A percentile compares a stretch with the other conserved stretches of the same genome.
These are phyloP conservation scores for Imleria badia DNA, from an alignment of 768 basidiomycete genomes.

Conservation along the genomic window DNA sequence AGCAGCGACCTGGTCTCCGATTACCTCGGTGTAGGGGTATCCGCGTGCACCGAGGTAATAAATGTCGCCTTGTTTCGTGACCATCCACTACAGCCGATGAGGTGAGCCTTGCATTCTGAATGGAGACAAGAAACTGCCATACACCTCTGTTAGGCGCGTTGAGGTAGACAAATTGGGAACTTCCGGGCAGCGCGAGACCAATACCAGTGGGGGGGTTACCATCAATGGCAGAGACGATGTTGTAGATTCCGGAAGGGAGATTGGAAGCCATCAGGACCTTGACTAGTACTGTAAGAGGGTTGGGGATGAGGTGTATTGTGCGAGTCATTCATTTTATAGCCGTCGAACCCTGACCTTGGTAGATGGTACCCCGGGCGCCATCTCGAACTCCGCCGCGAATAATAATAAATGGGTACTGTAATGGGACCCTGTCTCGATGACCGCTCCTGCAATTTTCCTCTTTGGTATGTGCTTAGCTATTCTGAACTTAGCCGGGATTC, in stretches of 20 bases:
- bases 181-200: no score
- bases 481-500: no score
- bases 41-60: not conserved
- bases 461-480: no score
- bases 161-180: not conserved
- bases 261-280: not conserved
- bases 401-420: no score
- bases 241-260: rapidly evolving
- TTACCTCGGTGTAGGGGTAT: not conserved
- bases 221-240: not conserved
- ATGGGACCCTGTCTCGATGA: no score
- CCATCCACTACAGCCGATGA: not conserved
- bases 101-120: not conserved
- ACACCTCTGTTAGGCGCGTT: not conserved
- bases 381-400: no score
- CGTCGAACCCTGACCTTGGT: not conserved
- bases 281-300: not conserved
- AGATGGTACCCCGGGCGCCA: not conserved
- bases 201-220: not conserved
- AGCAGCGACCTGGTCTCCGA: not conserved
- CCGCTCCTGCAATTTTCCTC: no score
- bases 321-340: not conserved
- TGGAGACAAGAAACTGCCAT: not conserved
- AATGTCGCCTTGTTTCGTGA: not conserved
- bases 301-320: not conserved